Evolutionary conservation across 2,329 filamentous ascomycete species (phyloP).

Genomic region (Macrophomina pseudophaseolina): DNA sequence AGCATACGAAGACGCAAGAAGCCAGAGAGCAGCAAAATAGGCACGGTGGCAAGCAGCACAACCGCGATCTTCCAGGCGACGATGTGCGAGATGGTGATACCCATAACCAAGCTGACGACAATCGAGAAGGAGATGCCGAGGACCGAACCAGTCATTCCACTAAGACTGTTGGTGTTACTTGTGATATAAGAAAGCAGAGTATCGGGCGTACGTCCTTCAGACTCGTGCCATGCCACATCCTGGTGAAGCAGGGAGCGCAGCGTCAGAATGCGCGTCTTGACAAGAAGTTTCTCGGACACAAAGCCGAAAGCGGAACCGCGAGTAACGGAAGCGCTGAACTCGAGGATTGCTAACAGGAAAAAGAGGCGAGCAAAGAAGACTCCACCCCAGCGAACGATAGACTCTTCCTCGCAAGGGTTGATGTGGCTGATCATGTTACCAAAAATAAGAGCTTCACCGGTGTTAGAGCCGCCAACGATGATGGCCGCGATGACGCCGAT

Average conservation of each 20-base stretch:
- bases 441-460: slow-evolving; percentile 13
- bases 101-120: slow-evolving; percentile 57
- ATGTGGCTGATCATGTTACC: slow-evolving; percentile 16
- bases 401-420: slow-evolving; percentile 9
- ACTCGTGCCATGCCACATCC: slow-evolving; percentile 20
- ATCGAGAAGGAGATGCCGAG: slow-evolving; percentile 66
- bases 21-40: slow-evolving; percentile 76
- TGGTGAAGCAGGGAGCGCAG: slow-evolving; percentile 10
- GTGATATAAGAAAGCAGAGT: slow-evolving; percentile 15
- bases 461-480: slow-evolving; percentile 6
- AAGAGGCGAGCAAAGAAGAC: slow-evolving; percentile 11
- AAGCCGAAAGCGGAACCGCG: slow-evolving; percentile 15
- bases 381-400: neutral
- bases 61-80: slow-evolving; percentile 87
- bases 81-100: slow-evolving; percentile 36
- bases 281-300: slow-evolving; percentile 8
- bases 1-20: slow-evolving; percentile 87
- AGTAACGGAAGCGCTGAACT: slow-evolving; percentile 5
- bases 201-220: slow-evolving; percentile 12
- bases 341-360: slow-evolving; percentile 14
- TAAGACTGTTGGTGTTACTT: slow-evolving; percentile 1
- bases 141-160: slow-evolving; percentile 12
- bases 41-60: slow-evolving; percentile 79
- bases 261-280: slow-evolving; percentile 14
- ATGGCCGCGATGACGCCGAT: slow-evolving; percentile 10